Base-by-base conservation (phyloP, 768 basidiomycete species). In the Mrakia gelida region DNA sequence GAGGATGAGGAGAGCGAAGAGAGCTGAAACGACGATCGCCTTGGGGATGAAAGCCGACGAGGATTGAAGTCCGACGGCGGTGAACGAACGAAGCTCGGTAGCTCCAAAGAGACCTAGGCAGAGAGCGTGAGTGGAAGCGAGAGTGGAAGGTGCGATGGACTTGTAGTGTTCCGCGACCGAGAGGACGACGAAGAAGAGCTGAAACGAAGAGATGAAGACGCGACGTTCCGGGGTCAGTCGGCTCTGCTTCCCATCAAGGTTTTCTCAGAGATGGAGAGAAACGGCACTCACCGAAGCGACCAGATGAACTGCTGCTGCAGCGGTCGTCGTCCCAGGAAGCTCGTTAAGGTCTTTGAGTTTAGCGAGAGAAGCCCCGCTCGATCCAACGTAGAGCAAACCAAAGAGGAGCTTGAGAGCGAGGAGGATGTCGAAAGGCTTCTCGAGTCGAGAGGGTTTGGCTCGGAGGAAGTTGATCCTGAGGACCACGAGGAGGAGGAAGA, bases 41-140 rank as follows among this genome's bases (percentile, higher is more conserved):
- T 71, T 56, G 1, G 54, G 67, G 67, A 59, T 18, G 54, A 74
- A 74, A 15, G 73, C 41, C 1, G 52, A n/a, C 2, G 34, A 43
- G 30, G 28, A 30, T 61, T 74, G 67, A 9, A 76, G 43, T 32
- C 67, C 75, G 67, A 76, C 52, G n/a, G 62, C 49, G 15, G 18
- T 45, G 54, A 70, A 54, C 30, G 75, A 52, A 23, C 75, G 75
- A 38, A 76, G 75, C 54, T 76, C 54, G 32, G 75, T 30, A 6
- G 43, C 26, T 21, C 49, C 32, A 52, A 76, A 76, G 28, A 76
- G 67, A 0, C 63, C 75, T 2, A 76, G 13, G 15, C 38, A 43
- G 54, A 76, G 65, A 18, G 63, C 52, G 32, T 70, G 71, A 28
- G 38, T 62, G n/a, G 41, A 34, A 13, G 26, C 30, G 21, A 74